Base-by-base conservation (phyloP, 495 filamentous ascomycete species). In the Penicillium psychrofluorescens region DNA sequence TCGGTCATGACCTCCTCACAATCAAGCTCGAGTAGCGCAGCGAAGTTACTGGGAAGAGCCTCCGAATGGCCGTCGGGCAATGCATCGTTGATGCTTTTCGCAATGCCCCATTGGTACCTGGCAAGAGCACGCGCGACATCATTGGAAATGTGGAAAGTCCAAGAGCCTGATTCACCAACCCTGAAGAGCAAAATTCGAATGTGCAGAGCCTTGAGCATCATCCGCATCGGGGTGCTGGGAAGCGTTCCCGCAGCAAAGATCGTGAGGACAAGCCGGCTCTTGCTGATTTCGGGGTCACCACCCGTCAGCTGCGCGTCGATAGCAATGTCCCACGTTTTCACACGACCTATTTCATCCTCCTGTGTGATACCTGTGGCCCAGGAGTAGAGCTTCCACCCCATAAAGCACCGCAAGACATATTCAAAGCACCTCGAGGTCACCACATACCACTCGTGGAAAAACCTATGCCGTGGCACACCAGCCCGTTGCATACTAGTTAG, bases 221-320 rank as follows among this genome's bases (percentile, higher is more conserved):
- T 74, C 39, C 89, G 76, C 41, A 80, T 76, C 1, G 91, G 89
- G 11, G 86, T 95, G 16, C 85, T 78, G 10, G 90, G 90, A 11
- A 95, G 70, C 6, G 91, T 95, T 27, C 85, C 85, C 10, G 88
- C 90, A 27, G 92, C 90, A 53, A 95, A 81, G 29, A 95, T 75
- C 1, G 91, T 95, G 30, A 97, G 76, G 0, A 88, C 80, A 27
- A 97, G 75, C 43, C 91, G 80, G 54, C 86, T 88, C 62, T 83
- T 89, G 67, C 81, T 94, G 52, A 97, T 84, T 57, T 95, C 86
- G 6, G 82, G 76, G 66, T 97, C 91, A 30, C 91, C 91, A 30
- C 91, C 91, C n/a, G 88, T 85, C 7, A 97, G 78, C 57, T 96
- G 91, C 43, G 91, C 90, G 64, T 97, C 91, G 38, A 95, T 77